Base-by-base conservation (phyloP, 352 stramenopile genomes). In the Globisporangium polare region DNA sequence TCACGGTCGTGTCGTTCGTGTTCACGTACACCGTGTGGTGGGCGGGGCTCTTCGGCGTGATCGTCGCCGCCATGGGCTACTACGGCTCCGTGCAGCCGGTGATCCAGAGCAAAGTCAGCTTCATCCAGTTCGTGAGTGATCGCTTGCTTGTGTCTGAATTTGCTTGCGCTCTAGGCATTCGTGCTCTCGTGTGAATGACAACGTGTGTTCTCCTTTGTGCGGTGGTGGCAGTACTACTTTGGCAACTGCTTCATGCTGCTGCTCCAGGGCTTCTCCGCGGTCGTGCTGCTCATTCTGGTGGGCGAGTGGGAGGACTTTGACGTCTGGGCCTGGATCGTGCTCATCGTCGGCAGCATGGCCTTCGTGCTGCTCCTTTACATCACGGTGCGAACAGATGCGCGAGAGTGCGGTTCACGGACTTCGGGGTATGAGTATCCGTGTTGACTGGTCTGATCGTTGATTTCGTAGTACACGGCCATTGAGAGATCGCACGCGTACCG, bases 21-120 rank as follows among this genome's bases (percentile, higher is more conserved):
- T 90, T 93, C 71, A 93, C 81, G 51, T 91, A 92, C 62, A 83
- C 81, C 9, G 82, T 90, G 37, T 93, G 84, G 84, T 93, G 84
- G 84, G 77, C 66, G 22, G 82, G 78, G 0, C 78, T 91, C 64
- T 92, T 91, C 58, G 82, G 82, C 20, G 64, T 90, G 49, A 88
- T 93, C 54, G 82, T 93, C 65, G 82, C 84, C 7, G 65, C 75
- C 24, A 90, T 93, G 73, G 84, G 84, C 58, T 93, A 92, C 71
- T 93, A 93, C 53, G 84, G 84, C 39, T 90, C 81, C 5, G 78
- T 89, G 29, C 77, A 90, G 71, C 84, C 84, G 27, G 82, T 92
- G 50, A 88, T 92, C 67, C 84, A 93, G 71, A 90, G 80, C 78
- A 93, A 93, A 87, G 83, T 89, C 60, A 90, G 80, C 80, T 93